phyloP scores from a whole-genome alignment of 2,329 filamentous ascomycete genomes.

The Furcasterigmium sp. region DNA sequence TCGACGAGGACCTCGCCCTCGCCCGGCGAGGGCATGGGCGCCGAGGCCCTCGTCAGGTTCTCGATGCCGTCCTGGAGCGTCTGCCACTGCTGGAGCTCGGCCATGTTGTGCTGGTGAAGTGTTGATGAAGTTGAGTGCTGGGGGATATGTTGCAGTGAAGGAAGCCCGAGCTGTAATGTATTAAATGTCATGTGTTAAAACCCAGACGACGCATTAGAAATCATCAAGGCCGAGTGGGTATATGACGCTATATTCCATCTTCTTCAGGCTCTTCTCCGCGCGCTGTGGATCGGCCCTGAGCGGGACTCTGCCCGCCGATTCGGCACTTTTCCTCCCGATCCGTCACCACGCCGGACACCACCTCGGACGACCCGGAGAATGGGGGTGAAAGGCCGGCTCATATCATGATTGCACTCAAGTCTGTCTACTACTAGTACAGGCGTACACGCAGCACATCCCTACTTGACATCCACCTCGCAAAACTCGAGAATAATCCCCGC shows the following conservation, averaged over 20 bases:
- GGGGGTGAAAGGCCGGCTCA: too few species aligned
- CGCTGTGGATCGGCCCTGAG: background rate
- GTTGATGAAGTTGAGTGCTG: background rate
- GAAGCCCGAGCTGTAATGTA: background rate
- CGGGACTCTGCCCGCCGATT: background rate
- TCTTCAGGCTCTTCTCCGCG: background rate
- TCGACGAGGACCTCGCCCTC: conserved; percentile 47
- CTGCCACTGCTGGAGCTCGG: conserved; percentile 40
- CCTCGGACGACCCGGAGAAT: too few species aligned
- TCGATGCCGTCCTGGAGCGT: conserved; percentile 51
- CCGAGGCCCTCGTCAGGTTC: conserved; percentile 39
- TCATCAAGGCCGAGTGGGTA: background rate
- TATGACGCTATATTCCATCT: background rate
- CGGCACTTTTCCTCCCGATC: background rate
- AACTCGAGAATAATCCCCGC: background rate
- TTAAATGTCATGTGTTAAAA: too few species aligned
- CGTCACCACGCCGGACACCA: background rate
- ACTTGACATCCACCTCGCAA: background rate
- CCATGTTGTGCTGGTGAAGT: conserved; percentile 3
- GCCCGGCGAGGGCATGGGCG: conserved; percentile 39
- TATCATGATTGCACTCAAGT: too few species aligned
- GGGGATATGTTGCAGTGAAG: background rate
- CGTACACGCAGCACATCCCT: background rate
- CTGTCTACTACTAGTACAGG: too few species aligned
- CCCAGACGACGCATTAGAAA: background rate